Evolutionary conservation across 345 rosid genomes (phyloP).

Genomic region (Brassica carinata): DNA sequence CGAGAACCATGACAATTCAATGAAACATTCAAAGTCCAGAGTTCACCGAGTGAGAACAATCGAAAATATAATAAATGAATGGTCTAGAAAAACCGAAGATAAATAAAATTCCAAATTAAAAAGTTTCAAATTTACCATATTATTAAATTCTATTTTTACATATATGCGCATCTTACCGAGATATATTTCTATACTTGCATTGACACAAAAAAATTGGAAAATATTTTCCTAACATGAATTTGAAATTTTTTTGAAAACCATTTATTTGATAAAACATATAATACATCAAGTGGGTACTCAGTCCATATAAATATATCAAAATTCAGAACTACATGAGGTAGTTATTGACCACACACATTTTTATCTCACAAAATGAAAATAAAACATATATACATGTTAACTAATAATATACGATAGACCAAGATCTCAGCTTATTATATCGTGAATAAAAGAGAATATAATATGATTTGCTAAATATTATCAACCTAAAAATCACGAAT

Average conservation of each 20-base stretch:
- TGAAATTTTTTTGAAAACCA: background rate
- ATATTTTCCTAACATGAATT: background rate
- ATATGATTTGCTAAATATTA: background rate
- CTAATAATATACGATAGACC: background rate
- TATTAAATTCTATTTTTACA: background rate
- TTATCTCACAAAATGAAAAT: background rate
- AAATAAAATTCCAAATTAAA: background rate
- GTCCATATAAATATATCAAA: slow-evolving; percentile 1
- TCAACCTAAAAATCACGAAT: background rate
- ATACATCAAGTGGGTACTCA: background rate
- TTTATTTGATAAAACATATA: background rate
- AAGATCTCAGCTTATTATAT: background rate
- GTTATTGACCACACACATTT: slow-evolving; percentile 9
- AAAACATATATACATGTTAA: no score
- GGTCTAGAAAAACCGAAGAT: no score
- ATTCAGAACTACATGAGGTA: background rate
- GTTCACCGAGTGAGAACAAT: no score
- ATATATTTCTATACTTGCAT: slow-evolving; percentile 13
- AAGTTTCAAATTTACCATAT: background rate
- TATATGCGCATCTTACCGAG: background rate
- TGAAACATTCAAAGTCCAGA: no score
- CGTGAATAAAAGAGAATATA: background rate
- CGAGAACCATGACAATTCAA: no score
- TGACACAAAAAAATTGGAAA: background rate
- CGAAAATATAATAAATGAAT: no score